A percentile compares a stretch with the other conserved stretches of the same genome.
Evolutionary conservation across 306 rosid genomes (phyloP).

Genomic region (Gillenia trifoliata): DNA sequence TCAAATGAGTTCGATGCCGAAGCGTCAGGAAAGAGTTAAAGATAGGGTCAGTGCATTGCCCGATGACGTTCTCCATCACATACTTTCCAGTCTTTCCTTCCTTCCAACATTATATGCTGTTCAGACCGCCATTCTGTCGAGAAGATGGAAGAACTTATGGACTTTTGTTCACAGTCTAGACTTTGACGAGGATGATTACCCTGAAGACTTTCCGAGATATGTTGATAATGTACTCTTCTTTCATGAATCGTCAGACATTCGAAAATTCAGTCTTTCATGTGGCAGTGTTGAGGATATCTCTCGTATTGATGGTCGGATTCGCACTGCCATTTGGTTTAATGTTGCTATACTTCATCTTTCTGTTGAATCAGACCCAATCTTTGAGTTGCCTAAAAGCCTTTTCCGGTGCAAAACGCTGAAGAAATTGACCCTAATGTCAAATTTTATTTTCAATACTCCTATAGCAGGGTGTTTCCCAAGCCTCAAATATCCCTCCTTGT

Average conservation of each 20-base stretch:
- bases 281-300: neutral
- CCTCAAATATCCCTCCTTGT: neutral
- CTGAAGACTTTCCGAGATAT: neutral
- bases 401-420: neutral
- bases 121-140: neutral
- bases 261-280: neutral
- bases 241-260: neutral
- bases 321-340: neutral
- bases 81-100: conserved; percentile 4
- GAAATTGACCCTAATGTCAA: neutral
- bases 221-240: neutral
- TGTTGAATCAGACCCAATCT: neutral
- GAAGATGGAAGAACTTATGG: conserved; percentile 6
- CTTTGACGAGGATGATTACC: neutral
- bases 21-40: neutral
- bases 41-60: conserved; percentile 7
- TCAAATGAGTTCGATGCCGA: neutral
- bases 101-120: neutral
- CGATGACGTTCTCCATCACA: neutral
- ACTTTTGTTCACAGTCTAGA: neutral
- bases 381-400: neutral
- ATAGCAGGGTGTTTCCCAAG: neutral
- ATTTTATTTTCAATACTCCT: neutral
- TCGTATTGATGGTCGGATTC: neutral
- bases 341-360: neutral